These are phyloP conservation scores for Tilletia setariae DNA, from an alignment of 1,284 basidiomycete species.

Conservation along the genomic window DNA sequence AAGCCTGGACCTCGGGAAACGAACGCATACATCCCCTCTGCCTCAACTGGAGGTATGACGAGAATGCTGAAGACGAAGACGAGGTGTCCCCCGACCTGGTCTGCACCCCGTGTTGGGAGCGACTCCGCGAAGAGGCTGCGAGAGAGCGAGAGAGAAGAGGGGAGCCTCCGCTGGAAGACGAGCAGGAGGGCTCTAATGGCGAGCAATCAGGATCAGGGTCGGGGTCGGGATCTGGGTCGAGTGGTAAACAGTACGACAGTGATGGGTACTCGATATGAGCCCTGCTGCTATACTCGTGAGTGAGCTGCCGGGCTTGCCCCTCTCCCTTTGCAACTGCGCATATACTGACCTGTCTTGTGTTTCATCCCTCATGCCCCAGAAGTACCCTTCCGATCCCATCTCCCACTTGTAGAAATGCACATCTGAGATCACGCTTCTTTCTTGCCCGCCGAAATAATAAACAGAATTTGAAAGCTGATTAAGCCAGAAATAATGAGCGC, in stretches of 20 bases:
- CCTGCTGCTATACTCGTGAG: neutral
- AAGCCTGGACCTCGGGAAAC: constrained; percentile 5
- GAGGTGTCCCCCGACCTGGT: neutral
- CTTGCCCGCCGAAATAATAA: too few relatives aligned
- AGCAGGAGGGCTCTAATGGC: neutral
- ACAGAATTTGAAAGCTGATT: too few relatives aligned
- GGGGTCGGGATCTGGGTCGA: constrained; percentile 7
- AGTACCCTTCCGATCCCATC: too few relatives aligned
- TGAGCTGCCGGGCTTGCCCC: neutral
- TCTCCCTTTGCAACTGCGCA: neutral
- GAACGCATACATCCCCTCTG: constrained; percentile 10
- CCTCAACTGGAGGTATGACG: constrained; percentile 13
- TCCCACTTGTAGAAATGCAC: too few relatives aligned
- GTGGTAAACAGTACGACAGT: constrained; percentile 12
- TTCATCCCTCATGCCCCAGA: too few relatives aligned
- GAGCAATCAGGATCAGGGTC: neutral
- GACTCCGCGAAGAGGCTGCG: neutral
- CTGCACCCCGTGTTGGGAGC: neutral
- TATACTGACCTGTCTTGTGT: neutral
- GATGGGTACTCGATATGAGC: constrained; percentile 8
- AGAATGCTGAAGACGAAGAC: constrained; percentile 3
- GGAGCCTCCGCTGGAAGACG: constrained; percentile 2
- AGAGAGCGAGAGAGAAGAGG: constrained; percentile 6
- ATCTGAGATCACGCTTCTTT: too few relatives aligned
- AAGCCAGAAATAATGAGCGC: too few relatives aligned